Evolutionary conservation across 495 filamentous ascomycete genomes (phyloP).

Genomic region (Annulohypoxylon stygium): DNA sequence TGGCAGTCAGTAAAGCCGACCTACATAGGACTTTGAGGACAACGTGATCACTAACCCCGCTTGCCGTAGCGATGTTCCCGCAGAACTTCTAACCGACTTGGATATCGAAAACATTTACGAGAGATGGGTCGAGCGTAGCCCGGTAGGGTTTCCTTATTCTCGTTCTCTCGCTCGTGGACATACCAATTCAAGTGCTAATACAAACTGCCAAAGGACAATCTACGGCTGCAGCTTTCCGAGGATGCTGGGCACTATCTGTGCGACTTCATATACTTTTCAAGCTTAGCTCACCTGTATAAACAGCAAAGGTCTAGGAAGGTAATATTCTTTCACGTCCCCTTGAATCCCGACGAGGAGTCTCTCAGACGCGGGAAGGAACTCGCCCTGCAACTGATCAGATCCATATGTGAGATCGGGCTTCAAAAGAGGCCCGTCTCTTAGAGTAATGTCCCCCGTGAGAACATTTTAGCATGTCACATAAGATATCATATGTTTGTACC

Average conservation of each 20-base stretch:
- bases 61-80: slow-evolving; percentile 26
- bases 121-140: slow-evolving; percentile 65
- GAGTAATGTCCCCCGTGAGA: not conserved
- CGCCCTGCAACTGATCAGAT: slow-evolving; percentile 75
- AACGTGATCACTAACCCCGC: not conserved
- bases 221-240: slow-evolving; percentile 74
- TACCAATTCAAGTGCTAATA: slow-evolving; percentile 13
- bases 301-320: slow-evolving; percentile 67
- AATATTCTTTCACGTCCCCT: slow-evolving; percentile 84
- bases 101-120: slow-evolving; percentile 67
- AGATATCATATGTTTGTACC: slow-evolving; percentile 7
- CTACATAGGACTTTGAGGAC: not conserved
- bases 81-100: slow-evolving; percentile 61
- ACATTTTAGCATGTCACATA: not conserved
- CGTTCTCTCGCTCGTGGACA: slow-evolving; percentile 1
- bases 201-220: slow-evolving; percentile 47
- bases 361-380: slow-evolving; percentile 72
- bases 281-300: slow-evolving; percentile 69
- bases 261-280: slow-evolving; percentile 88
- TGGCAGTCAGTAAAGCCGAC: slow-evolving; percentile 56
- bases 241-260: slow-evolving; percentile 87
- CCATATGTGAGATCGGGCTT: slow-evolving; percentile 67
- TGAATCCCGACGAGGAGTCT: slow-evolving; percentile 65
- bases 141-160: slow-evolving; percentile 45
- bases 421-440: slow-evolving; percentile 18